phyloP scores from a whole-genome alignment of 305 asterid species.

The Lippia alba region DNA sequence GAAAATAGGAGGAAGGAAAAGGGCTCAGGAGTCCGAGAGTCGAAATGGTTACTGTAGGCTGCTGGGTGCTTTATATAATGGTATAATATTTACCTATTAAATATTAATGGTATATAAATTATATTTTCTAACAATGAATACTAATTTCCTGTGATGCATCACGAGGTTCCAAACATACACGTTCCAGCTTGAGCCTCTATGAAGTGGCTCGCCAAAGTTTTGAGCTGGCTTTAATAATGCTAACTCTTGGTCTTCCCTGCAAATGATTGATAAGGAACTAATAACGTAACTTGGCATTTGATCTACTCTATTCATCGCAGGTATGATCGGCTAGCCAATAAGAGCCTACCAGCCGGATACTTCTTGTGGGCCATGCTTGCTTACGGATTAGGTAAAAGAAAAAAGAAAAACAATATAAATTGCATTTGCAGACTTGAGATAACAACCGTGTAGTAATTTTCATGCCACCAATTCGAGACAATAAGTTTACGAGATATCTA shows the following conservation, averaged over 20 bases:
- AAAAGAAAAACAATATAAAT: not conserved
- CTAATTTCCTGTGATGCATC: no score
- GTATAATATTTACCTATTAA: no score
- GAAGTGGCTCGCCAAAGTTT: not conserved
- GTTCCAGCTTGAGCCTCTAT: no score
- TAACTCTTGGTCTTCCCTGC: not conserved
- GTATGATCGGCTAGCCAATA: conserved; percentile 87
- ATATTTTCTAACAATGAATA: no score
- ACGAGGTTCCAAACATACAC: no score
- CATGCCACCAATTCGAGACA: conserved; percentile 7
- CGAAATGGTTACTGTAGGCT: no score
- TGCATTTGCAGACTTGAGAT: not conserved
- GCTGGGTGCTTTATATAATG: no score
- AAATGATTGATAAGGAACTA: conserved; percentile 5
- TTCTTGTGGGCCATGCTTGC: conserved; percentile 96
- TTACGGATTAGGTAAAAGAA: conserved; percentile 73
- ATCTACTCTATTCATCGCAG: conserved; percentile 42
- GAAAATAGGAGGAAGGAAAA: no score
- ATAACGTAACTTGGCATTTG: not conserved
- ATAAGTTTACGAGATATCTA: not conserved
- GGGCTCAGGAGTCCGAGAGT: no score
- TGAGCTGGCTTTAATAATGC: not conserved
- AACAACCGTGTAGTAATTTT: not conserved
- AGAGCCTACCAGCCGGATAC: conserved; percentile 72
- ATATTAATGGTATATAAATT: no score